These are phyloP conservation scores for Ambrosia trifida DNA, from an alignment of 129 eudicot species.

Conservation along the genomic window DNA sequence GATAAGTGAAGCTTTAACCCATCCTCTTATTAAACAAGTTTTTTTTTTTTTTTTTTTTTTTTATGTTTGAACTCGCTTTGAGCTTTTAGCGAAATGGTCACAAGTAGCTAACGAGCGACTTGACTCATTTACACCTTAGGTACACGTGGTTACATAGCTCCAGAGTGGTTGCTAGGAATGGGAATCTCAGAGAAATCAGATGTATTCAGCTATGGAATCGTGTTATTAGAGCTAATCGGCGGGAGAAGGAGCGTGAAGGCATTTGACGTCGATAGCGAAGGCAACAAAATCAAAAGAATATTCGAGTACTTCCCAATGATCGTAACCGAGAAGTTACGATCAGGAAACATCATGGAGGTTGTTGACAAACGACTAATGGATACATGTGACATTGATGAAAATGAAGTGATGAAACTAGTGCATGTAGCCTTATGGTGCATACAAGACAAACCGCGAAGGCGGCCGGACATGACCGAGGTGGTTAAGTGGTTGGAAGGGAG, in stretches of 20 bases:
- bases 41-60: too few species aligned
- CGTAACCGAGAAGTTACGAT: slow-evolving; percentile 51
- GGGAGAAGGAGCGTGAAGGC: slow-evolving; percentile 47
- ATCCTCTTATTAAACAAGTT: too few species aligned
- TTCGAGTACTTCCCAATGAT: slow-evolving; percentile 66
- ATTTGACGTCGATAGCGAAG: background rate
- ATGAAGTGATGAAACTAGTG: slow-evolving; percentile 51
- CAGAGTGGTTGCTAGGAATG: slow-evolving; percentile 70
- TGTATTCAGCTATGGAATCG: slow-evolving; percentile 76
- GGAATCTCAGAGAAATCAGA: slow-evolving; percentile 80
- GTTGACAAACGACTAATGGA: slow-evolving; percentile 59
- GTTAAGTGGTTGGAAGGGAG: slow-evolving; percentile 82
- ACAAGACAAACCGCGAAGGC: slow-evolving; percentile 60
- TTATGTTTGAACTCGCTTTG: too few species aligned
- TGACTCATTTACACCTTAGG: slow-evolving; percentile 26
- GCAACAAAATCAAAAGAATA: background rate
- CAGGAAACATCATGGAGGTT: slow-evolving; percentile 59
- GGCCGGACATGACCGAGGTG: slow-evolving; percentile 81
- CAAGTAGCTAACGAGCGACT: too few species aligned
- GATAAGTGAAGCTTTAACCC: too few species aligned
- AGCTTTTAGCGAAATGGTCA: too few species aligned
- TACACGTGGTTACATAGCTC: slow-evolving; percentile 83
- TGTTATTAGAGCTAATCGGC: slow-evolving; percentile 69
- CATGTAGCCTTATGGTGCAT: slow-evolving; percentile 77
- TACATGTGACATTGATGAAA: slow-evolving; percentile 44